Conservation (phyloP, 2,329 filamentous ascomycete species). For the Septoria linicola region DNA sequence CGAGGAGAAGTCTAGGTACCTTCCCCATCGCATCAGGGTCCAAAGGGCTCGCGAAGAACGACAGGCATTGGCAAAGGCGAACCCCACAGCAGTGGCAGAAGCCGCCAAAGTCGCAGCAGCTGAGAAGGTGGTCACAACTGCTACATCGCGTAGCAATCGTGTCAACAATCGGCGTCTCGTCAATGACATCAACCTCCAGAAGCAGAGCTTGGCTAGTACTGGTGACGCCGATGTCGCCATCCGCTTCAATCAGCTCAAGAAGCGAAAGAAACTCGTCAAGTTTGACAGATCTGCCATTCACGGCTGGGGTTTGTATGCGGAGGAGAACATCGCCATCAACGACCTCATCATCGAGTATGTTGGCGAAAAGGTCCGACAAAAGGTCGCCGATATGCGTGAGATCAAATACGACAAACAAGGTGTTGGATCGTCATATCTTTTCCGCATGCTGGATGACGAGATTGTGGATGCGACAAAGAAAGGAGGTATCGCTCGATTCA, state of each 20-base stretch:
- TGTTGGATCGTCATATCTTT: constrained; percentile 95
- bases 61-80: constrained; percentile 69
- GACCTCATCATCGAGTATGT: constrained; percentile 99
- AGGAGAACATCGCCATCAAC: constrained; percentile 94
- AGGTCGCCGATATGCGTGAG: constrained; percentile 95
- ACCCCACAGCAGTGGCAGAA: constrained; percentile 62
- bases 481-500: constrained; percentile 95
- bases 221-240: constrained; percentile 81
- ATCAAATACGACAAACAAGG: constrained; percentile 90
- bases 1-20: constrained; percentile 95
- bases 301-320: constrained; percentile 96
- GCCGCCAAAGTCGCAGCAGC: constrained; percentile 63
- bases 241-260: constrained; percentile 98
- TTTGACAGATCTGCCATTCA: constrained; percentile 97
- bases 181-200: constrained; percentile 92
- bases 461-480: constrained; percentile 98
- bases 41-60: constrained; percentile 87
- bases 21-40: constrained; percentile 95
- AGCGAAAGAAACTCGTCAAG: constrained; percentile 98
- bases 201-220: constrained; percentile 67
- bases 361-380: constrained; percentile 93
- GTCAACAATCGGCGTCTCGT: constrained; percentile 93
- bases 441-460: constrained; percentile 96
- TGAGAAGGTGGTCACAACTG: constrained; percentile 79
- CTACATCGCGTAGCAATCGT: constrained; percentile 87